Evolutionary conservation across 768 basidiomycete genomes (phyloP).

Genomic region (Krasilnikovozyma curviuscula): DNA sequence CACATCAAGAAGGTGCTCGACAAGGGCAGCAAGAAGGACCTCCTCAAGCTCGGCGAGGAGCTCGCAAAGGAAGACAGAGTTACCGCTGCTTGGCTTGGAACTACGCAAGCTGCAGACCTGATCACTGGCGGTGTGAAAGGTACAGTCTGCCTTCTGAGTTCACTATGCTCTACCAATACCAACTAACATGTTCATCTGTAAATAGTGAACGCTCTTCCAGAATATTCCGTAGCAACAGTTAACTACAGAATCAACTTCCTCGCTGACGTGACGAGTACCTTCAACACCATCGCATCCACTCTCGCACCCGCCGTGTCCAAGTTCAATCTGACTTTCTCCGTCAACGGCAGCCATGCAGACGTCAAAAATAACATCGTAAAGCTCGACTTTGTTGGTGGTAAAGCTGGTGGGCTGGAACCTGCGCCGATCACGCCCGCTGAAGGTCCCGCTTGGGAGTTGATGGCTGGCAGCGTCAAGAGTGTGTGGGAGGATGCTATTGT

Average conservation of each 20-base stretch:
- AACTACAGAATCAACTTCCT: conserved; percentile 27
- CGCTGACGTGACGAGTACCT: conserved; percentile 23
- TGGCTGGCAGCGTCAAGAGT: conserved; percentile 23
- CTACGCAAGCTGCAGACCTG: conserved; percentile 7
- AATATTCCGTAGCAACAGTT: conserved; percentile 17
- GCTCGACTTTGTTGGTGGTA: conserved; percentile 7
- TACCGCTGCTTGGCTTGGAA: conserved; percentile 2
- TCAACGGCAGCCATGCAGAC: conserved; percentile 5
- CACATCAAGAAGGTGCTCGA: background rate
- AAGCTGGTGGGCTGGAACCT: conserved; percentile 15
- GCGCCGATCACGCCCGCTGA: conserved; percentile 21
- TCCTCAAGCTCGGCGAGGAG: conserved; percentile 4
- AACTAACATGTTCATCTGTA: background rate
- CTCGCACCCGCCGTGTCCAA: conserved; percentile 18
- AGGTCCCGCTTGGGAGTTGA: conserved; percentile 19
- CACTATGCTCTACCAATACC: background rate
- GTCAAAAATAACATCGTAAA: conserved; percentile 14
- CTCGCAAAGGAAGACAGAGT: conserved; percentile 4
- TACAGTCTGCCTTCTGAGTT: background rate
- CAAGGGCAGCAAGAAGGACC: background rate
- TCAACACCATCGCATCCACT: conserved; percentile 17
- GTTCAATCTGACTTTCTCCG: conserved; percentile 19
- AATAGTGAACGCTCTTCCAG: conserved; percentile 9
- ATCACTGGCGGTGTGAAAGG: conserved; percentile 1
- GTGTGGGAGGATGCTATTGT: conserved; percentile 24